Conservation (phyloP, 805 yeast genomes). For the Maudiozyma turicensis region DNA sequence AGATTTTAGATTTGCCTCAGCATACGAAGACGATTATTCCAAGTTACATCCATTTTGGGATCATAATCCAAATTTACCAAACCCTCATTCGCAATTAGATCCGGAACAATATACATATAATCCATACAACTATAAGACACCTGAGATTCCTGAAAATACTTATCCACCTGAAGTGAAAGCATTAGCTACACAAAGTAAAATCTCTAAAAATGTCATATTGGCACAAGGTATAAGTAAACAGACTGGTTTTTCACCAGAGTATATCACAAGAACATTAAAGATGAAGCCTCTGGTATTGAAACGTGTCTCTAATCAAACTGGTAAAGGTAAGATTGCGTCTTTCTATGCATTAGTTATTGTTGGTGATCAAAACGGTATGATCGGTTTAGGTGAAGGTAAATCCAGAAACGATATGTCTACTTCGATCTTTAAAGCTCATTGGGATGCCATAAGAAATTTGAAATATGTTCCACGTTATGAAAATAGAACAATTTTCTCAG, state of each 20-base stretch:
- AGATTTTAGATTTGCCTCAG: slow-evolving; percentile 47
- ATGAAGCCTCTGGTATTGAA: slow-evolving; percentile 64
- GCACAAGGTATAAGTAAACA: slow-evolving; percentile 48
- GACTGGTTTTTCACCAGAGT: slow-evolving; percentile 57
- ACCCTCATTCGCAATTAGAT: slow-evolving; percentile 16
- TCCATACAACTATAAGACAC: slow-evolving; percentile 10
- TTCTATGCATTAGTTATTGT: slow-evolving; percentile 80
- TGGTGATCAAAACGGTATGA: slow-evolving; percentile 88
- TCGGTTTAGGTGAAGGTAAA: slow-evolving; percentile 93
- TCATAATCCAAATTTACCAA: slow-evolving; percentile 29
- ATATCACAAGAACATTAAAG: slow-evolving; percentile 45
- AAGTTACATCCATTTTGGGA: slow-evolving; percentile 72
- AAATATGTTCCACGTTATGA: slow-evolving; percentile 78
- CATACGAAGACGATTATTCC: slow-evolving; percentile 60
- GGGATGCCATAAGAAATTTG: slow-evolving; percentile 88
- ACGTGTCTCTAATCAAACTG: slow-evolving; percentile 82
- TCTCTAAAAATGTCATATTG: slow-evolving; percentile 16
- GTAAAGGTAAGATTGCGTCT: slow-evolving; percentile 80
- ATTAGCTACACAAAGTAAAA: slow-evolving; percentile 7
- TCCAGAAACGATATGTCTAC: slow-evolving; percentile 65
- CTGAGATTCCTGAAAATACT: slow-evolving; percentile 10
- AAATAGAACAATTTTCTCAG: slow-evolving; percentile 82
- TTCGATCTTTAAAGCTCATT: slow-evolving; percentile 77
- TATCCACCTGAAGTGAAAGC: slow-evolving; percentile 6
- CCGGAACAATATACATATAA: slow-evolving; percentile 11